These are phyloP conservation scores for Fonsecaea pedrosoi DNA, from an alignment of 2,329 filamentous ascomycete genomes.

Conservation along the genomic window DNA sequence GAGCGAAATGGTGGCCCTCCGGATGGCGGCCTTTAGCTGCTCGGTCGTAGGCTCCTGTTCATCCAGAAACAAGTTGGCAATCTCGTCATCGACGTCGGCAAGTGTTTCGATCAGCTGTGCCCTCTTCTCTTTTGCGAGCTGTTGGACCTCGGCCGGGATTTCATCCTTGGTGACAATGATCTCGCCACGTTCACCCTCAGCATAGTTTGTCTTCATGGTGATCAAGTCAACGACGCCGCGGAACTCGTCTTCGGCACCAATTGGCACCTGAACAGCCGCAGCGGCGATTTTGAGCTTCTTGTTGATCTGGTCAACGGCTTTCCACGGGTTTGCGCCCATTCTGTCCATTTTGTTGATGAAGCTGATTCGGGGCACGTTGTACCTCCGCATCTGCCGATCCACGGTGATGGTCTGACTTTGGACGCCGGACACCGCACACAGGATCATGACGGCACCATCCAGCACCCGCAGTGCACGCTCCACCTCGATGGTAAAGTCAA, in stretches of 20 bases:
- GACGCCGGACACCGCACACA: conserved; percentile 95
- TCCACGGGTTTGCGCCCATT: conserved; percentile 98
- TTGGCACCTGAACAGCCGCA: conserved; percentile 92
- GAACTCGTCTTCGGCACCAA: conserved; percentile 89
- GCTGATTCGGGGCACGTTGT: conserved; percentile 92
- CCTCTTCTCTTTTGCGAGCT: conserved; percentile 81
- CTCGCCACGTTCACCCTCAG: conserved; percentile 80
- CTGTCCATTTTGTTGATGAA: conserved; percentile 99
- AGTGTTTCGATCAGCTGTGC: conserved; percentile 89
- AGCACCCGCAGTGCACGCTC: conserved; percentile 93
- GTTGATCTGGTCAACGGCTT: conserved; percentile 97
- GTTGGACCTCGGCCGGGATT: conserved; percentile 78
- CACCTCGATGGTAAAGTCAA: conserved; percentile 99
- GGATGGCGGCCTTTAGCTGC: conserved; percentile 92
- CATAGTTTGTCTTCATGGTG: conserved; percentile 91
- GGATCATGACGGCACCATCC: conserved; percentile 96
- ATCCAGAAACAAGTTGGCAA: conserved; percentile 91
- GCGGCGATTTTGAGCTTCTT: conserved; percentile 91
- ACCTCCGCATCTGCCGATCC: conserved; percentile 97
- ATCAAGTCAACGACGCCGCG: conserved; percentile 92
- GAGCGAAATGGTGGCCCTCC: conserved; percentile 82
- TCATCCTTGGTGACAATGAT: conserved; percentile 77
- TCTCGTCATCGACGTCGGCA: conserved; percentile 97
- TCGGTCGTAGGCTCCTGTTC: conserved; percentile 77
- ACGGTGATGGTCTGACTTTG: conserved; percentile 98